Evolutionary conservation across 257 asterid species (phyloP), one percentile per base, ranked within the genome.

Genomic region (Jacaranda mimosifolia): DNA sequence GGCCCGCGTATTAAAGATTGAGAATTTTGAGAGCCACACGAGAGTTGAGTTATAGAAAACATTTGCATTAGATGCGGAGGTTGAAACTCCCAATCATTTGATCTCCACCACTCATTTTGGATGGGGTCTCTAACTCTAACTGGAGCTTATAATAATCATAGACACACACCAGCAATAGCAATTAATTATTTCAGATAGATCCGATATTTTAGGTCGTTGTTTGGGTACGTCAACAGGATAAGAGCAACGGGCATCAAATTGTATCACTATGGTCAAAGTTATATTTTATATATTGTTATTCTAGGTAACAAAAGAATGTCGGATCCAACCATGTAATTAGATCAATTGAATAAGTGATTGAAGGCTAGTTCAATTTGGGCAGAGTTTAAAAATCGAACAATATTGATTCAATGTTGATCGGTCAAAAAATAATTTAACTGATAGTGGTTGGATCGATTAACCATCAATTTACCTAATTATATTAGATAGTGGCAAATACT

Each of bases 1-100:
- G 35, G 21, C 45, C 76, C 72, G 46, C 79, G 53, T 60, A 69
- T 76, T 26, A 26, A 26, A 26, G 74, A 65, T 49, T 73, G 76
- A 55, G 9, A 19, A 10, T 11, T 14, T 10, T 12, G 64, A 59
- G 82, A 77, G 58, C 70, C 77, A 77, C 80, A 67, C 70, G 80
- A 35, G 68, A 59, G 39, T 26, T 26, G 2, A 26, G 32, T 26
- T 26, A 26, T 2, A 17, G 21, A 21, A 73, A 39, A 69, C 77
- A 70, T 76, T 46, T 52, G 77, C 82, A 85, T 77, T 82, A 85
- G 74, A 49, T 74, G 77, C 64, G 73, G 81, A 71, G 72, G 82
- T 79, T 80, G 77, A 71, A 76, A 84, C 74, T 86, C 88, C 77
- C 84, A 79, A 82, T 84, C 84, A 74, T 77, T 63, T 66, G 68